phyloP scores from a whole-genome alignment of 1,139 yeast species.

The Geotrichum restrictum region DNA sequence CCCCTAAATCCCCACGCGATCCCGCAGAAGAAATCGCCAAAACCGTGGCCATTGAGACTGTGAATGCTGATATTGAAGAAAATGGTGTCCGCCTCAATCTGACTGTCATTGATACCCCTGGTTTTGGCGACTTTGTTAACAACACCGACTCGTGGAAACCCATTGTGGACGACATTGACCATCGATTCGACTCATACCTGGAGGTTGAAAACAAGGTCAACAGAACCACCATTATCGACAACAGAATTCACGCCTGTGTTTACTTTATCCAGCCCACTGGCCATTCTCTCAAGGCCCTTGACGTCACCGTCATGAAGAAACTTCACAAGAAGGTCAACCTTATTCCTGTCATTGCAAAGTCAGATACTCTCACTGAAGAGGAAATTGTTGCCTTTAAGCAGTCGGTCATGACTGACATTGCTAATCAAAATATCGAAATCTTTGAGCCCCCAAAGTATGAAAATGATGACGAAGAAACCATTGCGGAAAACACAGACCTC shows the following conservation, averaged over 20 bases:
- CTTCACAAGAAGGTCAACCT: conserved; percentile 88
- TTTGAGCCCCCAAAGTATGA: conserved; percentile 78
- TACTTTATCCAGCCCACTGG: conserved; percentile 98
- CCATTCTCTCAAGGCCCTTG: conserved; percentile 84
- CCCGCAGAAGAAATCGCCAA: conserved; percentile 39
- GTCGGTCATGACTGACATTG: conserved; percentile 67
- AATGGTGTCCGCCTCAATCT: conserved; percentile 85
- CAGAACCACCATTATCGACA: conserved; percentile 73
- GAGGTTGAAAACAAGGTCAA: conserved; percentile 86
- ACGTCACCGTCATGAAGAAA: conserved; percentile 81
- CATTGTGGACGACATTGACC: conserved; percentile 82
- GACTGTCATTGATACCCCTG: conserved; percentile 86
- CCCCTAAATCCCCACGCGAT: conserved; percentile 37
- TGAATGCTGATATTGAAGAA: conserved; percentile 77
- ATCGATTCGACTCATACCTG: conserved; percentile 79
- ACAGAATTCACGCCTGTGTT: conserved; percentile 96
- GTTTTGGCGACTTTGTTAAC: conserved; percentile 89
- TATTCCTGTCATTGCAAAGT: conserved; percentile 91
- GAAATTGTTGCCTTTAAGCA: conserved; percentile 74
- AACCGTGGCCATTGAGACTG: conserved; percentile 62
- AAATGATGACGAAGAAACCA: conserved; percentile 81
- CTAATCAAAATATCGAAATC: conserved; percentile 67
- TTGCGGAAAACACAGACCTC: conserved; percentile 59
- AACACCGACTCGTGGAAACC: conserved; percentile 91
- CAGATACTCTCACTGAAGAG: conserved; percentile 87